A percentile compares a stretch with the other conserved stretches of the same genome.
Evolutionary conservation across 139 green algal genomes (phyloP).

Genomic region (Closterium sp.): DNA sequence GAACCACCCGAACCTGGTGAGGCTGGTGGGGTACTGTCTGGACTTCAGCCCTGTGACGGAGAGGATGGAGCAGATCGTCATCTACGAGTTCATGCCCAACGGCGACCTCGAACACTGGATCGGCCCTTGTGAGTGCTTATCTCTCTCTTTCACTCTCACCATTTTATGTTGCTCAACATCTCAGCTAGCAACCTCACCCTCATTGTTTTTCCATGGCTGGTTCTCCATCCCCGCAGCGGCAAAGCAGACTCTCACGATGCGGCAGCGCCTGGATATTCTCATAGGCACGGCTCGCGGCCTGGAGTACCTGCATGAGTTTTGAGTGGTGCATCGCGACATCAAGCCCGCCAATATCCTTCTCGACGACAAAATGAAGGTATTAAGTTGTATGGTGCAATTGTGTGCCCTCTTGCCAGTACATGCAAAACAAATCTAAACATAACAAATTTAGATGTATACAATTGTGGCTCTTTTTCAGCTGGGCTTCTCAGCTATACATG

Average conservation of each 20-base stretch:
- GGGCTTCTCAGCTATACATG: no score
- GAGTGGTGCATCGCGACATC: background rate
- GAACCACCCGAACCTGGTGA: background rate
- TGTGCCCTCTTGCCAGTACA: no score
- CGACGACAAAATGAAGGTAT: background rate
- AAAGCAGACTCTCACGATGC: background rate
- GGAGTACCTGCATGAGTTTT: background rate
- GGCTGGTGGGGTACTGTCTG: background rate
- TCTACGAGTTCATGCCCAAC: background rate
- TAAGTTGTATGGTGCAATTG: no score
- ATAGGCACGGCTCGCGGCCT: background rate
- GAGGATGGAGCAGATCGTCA: background rate
- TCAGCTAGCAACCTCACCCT: background rate
- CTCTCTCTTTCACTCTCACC: background rate
- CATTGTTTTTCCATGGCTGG: background rate
- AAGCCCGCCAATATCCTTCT: background rate
- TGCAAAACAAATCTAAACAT: no score
- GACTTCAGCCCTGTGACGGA: background rate
- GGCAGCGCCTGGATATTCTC: background rate
- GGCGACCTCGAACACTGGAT: background rate
- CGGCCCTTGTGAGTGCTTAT: background rate
- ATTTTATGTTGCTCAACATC: background rate
- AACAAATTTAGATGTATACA: no score
- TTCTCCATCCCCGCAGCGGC: background rate
- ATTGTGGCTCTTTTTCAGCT: no score